These are phyloP conservation scores for Candida piceae DNA, from an alignment of 805 yeast species.

Conservation along the genomic window DNA sequence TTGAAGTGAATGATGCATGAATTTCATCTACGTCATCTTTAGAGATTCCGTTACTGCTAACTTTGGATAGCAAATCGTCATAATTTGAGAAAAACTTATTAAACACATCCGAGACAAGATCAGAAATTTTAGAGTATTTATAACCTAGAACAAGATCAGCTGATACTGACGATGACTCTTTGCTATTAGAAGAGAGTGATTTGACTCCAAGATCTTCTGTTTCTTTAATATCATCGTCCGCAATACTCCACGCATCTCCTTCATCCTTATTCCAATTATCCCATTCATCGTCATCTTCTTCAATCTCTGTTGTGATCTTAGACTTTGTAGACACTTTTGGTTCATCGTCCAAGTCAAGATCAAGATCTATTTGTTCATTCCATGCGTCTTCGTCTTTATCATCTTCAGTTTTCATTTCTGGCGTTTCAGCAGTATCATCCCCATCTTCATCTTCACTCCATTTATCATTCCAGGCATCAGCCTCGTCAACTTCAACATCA, in stretches of 20 bases:
- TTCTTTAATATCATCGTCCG: conserved; percentile 16
- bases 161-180: conserved; percentile 7
- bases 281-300: conserved; percentile 19
- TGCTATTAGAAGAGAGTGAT: conserved; percentile 16
- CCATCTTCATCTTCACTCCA: conserved; percentile 19
- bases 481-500: conserved; percentile 4
- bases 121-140: conserved; percentile 17
- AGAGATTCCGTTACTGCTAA: conserved; percentile 5
- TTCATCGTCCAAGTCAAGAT: neutral
- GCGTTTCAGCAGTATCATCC: conserved; percentile 6
- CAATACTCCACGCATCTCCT: conserved; percentile 20
- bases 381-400: conserved; percentile 11
- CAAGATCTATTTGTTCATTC: conserved; percentile 6
- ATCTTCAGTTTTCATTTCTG: neutral
- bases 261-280: conserved; percentile 27
- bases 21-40: conserved; percentile 17
- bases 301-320: conserved; percentile 2
- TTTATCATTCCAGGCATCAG: conserved; percentile 24
- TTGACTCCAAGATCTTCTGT: conserved; percentile 13
- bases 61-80: conserved; percentile 10
- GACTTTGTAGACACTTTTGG: neutral
- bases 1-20: conserved; percentile 17
- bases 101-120: conserved; percentile 10
- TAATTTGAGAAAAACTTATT: conserved; percentile 17
- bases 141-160: conserved; percentile 8